Percentiles rank a stretch among this genome's conserved stretches.
Conservation (phyloP, 129 eudicot species). For the Flaveria ramosissima region DNA sequence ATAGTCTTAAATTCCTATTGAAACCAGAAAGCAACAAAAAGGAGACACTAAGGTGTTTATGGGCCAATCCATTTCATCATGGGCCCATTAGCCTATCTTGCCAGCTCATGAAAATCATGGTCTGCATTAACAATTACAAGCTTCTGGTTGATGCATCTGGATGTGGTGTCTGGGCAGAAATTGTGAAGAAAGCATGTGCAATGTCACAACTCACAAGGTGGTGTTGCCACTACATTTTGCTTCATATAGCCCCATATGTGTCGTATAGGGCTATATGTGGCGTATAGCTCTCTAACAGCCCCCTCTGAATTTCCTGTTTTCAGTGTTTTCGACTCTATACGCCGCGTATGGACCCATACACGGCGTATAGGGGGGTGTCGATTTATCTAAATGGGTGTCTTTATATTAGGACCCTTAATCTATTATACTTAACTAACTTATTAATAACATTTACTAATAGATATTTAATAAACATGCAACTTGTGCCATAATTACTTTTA, state of each 20-base stretch:
- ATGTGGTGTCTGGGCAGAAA: slow-evolving; percentile 27
- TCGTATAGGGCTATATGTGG: no score
- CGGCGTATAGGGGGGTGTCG: no score
- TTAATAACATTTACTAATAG: not conserved
- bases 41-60: not conserved
- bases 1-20: not conserved
- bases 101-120: slow-evolving; percentile 12
- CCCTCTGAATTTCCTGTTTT: no score
- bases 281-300: no score
- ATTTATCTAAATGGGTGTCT: no score
- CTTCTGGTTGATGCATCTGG: not conserved
- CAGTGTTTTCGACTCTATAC: no score
- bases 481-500: not conserved
- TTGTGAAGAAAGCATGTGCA: slow-evolving; percentile 65
- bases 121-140: slow-evolving; percentile 8
- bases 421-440: not conserved
- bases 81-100: not conserved
- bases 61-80: slow-evolving; percentile 3
- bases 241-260: no score
- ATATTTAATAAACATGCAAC: not conserved
- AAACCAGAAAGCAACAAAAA: not conserved
- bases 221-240: slow-evolving; percentile 93
- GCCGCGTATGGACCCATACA: no score
- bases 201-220: slow-evolving; percentile 59
- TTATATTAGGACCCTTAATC: no score